Evolutionary conservation across 805 yeast species (phyloP).

Genomic region (Cyberlindnera xishuangbannaensis): DNA sequence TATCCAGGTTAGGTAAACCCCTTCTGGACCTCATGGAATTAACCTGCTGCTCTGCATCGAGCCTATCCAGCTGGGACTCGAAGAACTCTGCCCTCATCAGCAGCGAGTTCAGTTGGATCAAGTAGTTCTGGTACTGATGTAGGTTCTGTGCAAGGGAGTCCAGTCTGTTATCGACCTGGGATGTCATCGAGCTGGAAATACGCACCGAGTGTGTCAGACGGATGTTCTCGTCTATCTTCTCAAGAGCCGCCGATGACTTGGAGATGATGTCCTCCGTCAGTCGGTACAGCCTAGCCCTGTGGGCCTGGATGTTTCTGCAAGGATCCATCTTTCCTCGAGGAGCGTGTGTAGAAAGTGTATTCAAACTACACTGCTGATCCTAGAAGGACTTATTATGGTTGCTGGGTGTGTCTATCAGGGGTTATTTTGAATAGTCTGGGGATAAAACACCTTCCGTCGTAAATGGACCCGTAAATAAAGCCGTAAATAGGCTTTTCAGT

Average conservation of each 20-base stretch:
- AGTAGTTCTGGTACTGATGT: conserved; percentile 25
- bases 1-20: conserved; percentile 13
- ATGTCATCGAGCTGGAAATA: conserved; percentile 14
- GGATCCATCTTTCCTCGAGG: conserved; percentile 4
- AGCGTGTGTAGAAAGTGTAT: too few relatives aligned
- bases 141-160: conserved; percentile 17
- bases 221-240: conserved; percentile 22
- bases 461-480: too few relatives aligned
- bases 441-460: too few relatives aligned
- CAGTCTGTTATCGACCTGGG: conserved; percentile 19
- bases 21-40: conserved; percentile 12
- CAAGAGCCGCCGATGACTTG: conserved; percentile 16
- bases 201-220: conserved; percentile 18
- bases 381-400: too few relatives aligned
- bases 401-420: too few relatives aligned
- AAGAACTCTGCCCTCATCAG: conserved; percentile 26
- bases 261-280: conserved; percentile 19
- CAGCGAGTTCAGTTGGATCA: conserved; percentile 25
- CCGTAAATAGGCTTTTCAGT: too few relatives aligned
- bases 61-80: conserved; percentile 25
- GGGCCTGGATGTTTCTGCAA: conserved; percentile 8
- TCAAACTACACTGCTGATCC: too few relatives aligned
- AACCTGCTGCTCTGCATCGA: conserved; percentile 21
- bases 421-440: too few relatives aligned
- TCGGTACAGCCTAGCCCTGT: conserved; percentile 15